Percentiles rank a stretch among this genome's conserved stretches.
These are phyloP conservation scores for Geoglossum cookeanum DNA, from an alignment of 2,329 filamentous ascomycete species.

Conservation along the genomic window DNA sequence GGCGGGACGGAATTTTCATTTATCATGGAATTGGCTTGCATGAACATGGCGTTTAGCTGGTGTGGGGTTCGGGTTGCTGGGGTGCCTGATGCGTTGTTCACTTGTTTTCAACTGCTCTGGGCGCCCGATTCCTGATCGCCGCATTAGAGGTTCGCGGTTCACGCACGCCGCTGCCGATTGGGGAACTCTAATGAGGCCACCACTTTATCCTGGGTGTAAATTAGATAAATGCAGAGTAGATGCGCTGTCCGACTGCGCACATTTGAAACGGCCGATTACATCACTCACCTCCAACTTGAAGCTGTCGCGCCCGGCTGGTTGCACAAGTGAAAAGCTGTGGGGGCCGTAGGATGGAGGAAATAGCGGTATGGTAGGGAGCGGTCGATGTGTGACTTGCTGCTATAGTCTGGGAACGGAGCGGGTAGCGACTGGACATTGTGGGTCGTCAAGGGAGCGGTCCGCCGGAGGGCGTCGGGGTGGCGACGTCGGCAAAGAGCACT, in stretches of 20 bases:
- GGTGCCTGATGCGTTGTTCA: constrained; percentile 2
- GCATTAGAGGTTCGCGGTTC: not conserved
- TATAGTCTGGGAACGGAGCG: not conserved
- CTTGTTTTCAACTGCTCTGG: not conserved
- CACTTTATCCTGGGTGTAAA: not conserved
- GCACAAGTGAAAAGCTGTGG: not conserved
- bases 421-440: not conserved
- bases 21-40: not conserved
- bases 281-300: not conserved
- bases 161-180: not conserved
- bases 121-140: not conserved
- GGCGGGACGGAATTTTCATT: not conserved
- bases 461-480: not conserved
- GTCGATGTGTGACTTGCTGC: not conserved
- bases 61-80: not conserved
- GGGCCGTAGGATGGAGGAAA: not conserved
- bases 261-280: not conserved
- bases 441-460: not conserved
- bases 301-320: not conserved
- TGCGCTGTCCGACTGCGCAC: not conserved
- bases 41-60: not conserved
- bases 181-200: not conserved
- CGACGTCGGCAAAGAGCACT: not conserved
- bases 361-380: not conserved
- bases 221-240: not conserved